Evolutionary conservation across 176 grass and related monocot species (phyloP).

Genomic region (Microstegium vimineum): DNA sequence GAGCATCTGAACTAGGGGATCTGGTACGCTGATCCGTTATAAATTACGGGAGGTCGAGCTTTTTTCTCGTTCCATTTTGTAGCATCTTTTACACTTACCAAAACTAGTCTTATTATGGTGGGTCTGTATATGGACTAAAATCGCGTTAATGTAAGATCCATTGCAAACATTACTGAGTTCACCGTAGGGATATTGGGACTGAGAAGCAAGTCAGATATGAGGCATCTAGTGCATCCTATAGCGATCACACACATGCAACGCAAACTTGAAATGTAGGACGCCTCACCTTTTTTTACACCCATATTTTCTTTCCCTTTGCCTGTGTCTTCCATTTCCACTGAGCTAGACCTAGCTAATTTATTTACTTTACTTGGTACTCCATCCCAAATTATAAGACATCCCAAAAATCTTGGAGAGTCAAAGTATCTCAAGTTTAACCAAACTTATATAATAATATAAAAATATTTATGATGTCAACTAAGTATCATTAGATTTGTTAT

Average conservation of each 20-base stretch:
- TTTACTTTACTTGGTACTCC: too few relatives aligned
- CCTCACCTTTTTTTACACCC: too few relatives aligned
- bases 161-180: background rate
- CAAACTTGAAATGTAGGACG: background rate
- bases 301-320: background rate
- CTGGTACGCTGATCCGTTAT: background rate
- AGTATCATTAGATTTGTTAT: too few relatives aligned
- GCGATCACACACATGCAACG: background rate
- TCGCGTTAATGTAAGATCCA: background rate
- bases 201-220: background rate
- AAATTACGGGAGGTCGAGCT: background rate
- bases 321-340: too few relatives aligned
- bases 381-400: too few relatives aligned
- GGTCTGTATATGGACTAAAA: background rate
- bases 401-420: too few relatives aligned
- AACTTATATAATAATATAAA: too few relatives aligned
- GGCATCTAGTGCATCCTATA: background rate
- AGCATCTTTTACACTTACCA: background rate
- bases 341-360: too few relatives aligned
- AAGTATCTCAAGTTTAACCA: too few relatives aligned
- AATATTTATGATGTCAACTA: too few relatives aligned
- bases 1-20: slow-evolving; percentile 39
- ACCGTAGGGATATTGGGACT: background rate
- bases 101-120: background rate
- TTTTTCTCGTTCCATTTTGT: background rate